These are phyloP conservation scores for Nematocida sp. DNA, from an alignment of 371 early-diverging fungal genomes.

Conservation along the genomic window DNA sequence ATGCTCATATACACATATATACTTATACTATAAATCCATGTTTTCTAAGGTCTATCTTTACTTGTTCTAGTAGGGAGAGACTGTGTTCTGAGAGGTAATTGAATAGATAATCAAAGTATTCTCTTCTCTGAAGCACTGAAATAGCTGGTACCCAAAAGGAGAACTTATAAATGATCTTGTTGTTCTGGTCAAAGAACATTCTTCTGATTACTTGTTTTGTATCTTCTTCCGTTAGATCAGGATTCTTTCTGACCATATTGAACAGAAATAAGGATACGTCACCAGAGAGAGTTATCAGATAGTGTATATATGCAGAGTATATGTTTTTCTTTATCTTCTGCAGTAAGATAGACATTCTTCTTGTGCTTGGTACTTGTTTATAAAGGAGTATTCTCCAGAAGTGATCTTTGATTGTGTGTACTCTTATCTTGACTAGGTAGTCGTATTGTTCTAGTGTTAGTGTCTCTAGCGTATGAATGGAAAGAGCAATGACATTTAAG, in stretches of 20 bases:
- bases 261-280: slow-evolving; percentile 34
- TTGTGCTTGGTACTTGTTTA: background rate
- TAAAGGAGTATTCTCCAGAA: slow-evolving; percentile 5
- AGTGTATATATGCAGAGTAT: slow-evolving; percentile 15
- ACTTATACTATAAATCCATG: slow-evolving; percentile 29
- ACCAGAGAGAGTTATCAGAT: background rate
- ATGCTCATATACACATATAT: too few species aligned
- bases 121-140: slow-evolving; percentile 16
- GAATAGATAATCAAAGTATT: slow-evolving; percentile 38
- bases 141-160: slow-evolving; percentile 26
- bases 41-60: slow-evolving; percentile 25
- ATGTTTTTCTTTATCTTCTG: background rate
- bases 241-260: background rate
- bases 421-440: slow-evolving; percentile 31
- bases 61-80: background rate
- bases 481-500: background rate
- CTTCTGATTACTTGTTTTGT: slow-evolving; percentile 24
- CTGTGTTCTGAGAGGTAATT: slow-evolving; percentile 6
- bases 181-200: slow-evolving; percentile 42
- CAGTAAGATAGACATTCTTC: background rate
- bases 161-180: slow-evolving; percentile 13
- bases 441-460: slow-evolving; percentile 12
- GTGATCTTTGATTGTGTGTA: background rate
- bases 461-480: background rate
- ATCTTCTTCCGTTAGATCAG: background rate